Base-by-base conservation (phyloP, 2,329 filamentous ascomycete species). In the Sarocladium kiliense region DNA sequence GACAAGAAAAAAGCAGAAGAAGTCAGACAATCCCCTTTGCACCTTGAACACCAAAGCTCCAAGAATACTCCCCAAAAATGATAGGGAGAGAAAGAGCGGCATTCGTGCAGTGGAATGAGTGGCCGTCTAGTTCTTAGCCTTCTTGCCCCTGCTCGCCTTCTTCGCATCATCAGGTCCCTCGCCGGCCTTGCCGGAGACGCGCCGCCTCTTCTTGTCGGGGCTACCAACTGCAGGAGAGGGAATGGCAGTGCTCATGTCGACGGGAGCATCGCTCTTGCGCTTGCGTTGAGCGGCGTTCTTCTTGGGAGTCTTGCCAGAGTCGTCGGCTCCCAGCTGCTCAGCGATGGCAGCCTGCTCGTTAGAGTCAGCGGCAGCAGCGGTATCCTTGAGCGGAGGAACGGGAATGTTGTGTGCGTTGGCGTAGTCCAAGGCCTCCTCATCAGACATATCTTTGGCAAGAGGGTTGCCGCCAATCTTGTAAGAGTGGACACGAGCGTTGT, bases 141-240 rank as follows among this genome's bases (percentile, higher is more conserved):
- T 83, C 77, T 82, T 83, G 65, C 78, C 50, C 34, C 50, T 78
- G 60, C 74, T 75, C 54, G 77, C 79, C 73, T 82, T 82, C 77
- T 82, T 82, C 59, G 78, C 77, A 66, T 85, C 81, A 65, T 83
- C 80, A 60, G 71, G n/a, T n/a, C n/a, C 70, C 56, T 77, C 71
- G 56, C 71, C 67, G 57, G 82, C 79, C 75, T 85, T 85, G 62
- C 69, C 71, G 3, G 79, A 81, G 10, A 74, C 72, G 57, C 82
- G 73, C 70, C 84, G 79, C 62, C 82, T 76, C 80, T 86, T 86
- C 77, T 83, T 82, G 60, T 82, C 82, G 27, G 82, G 81, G 67
- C 78, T 83, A 55, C 75, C 75, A 25, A 78, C 75, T 25, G 71
- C 68, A 41, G 69, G 65, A 27, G 64, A 62, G 67, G 74, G 74